Base-by-base conservation (phyloP, 768 basidiomycete genomes). In the Crucibulum laeve region DNA sequence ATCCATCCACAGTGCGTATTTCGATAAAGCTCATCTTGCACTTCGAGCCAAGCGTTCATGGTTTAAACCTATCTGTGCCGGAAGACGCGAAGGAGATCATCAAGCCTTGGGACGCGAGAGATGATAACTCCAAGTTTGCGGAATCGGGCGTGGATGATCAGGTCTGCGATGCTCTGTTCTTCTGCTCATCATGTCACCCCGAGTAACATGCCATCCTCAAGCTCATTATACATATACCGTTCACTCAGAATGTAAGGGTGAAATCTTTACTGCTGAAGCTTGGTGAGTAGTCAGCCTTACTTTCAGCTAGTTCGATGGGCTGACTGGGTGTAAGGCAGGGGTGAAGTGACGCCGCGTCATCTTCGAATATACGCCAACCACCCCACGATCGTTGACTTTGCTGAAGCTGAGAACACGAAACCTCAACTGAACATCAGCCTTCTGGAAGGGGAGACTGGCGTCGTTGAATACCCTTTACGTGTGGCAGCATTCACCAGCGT, bases 111-210 rank as follows among this genome's bases (percentile, higher is more conserved):
- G 75, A 83, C 44, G 71, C 86, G 52, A 69, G 89, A 35, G 86
- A 91, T 18, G 79, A 84, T 39, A 82, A 76, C 8, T 63, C 62
- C 3, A 72, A 69, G 49, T 91, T 67, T 47, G 81, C 79, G 11
- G 84, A 91, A 15, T 91, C 89, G 0, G 82, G 80, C 24, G 89
- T 91, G 11, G 90, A 92, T 51, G 89, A 92, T 56, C 87, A 92
- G 76, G 89, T 87, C 47, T 38, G 69, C 46, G 24, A 17, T 43
- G 15, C 8, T 35, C 30, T 8, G 25, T 19, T 18, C 21, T 40
- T 23, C 25, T 38, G 19, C 32, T 17, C 17, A 11, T 33, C 19
- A 54, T 42, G 28, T 24, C 42, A 37, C 58, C 45, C 42, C 37
- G 40, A 40, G 45, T 38, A 19, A 42, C 18, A 14, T 25, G 25